Evolutionary conservation across 2,329 filamentous ascomycete genomes (phyloP).

Genomic region (Sporothrix pallida): DNA sequence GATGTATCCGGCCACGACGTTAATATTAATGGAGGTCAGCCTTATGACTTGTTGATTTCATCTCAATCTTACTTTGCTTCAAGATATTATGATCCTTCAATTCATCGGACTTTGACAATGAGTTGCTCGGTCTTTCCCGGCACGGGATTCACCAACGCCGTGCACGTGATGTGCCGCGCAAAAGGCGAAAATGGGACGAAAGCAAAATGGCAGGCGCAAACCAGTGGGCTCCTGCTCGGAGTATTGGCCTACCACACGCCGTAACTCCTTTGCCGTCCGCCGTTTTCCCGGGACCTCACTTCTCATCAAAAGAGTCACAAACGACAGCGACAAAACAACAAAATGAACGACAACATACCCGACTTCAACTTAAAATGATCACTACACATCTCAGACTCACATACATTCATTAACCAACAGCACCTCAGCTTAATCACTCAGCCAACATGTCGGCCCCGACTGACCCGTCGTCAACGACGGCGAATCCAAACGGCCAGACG

Average conservation of each 20-base stretch:
- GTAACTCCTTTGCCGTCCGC: conserved; percentile 4
- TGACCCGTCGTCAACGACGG: neutral
- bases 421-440: neutral
- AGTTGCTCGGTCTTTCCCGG: neutral
- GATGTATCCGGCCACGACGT: too few species aligned
- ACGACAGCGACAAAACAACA: neutral
- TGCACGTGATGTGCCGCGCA: neutral
- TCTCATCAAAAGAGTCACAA: neutral
- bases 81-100: too few species aligned
- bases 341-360: too few species aligned
- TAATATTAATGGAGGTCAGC: too few species aligned
- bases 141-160: conserved; percentile 5
- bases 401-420: neutral
- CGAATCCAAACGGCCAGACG: neutral
- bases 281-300: neutral
- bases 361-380: neutral
- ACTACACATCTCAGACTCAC: neutral
- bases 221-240: neutral
- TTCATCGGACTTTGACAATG: neutral
- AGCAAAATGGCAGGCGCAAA: neutral
- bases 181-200: neutral
- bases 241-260: neutral
- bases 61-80: too few species aligned
- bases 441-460: neutral
- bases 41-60: too few species aligned